Base-by-base conservation (phyloP, 1,284 basidiomycete species). In the Meira miltonrushii region DNA sequence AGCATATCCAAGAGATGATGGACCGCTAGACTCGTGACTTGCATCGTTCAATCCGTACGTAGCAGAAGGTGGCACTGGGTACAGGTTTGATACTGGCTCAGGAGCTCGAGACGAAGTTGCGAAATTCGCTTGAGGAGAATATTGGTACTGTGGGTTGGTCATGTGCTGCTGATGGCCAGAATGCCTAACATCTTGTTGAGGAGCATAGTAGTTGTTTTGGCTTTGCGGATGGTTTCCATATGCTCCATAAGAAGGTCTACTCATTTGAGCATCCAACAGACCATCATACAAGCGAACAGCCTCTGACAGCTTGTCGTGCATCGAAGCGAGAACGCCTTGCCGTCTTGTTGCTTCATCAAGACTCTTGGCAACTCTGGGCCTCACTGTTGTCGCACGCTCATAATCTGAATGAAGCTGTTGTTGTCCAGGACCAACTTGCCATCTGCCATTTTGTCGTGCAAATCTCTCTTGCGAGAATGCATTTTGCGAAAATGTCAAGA, bases 271-370 rank as follows among this genome's bases (percentile, higher is more conserved):
- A 39, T 91, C 91, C 48, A 95, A 81, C 13, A 95, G 81, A 55
- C 86, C 84, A 70, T 95, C 92, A 77, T 95, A 96, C 1, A 94
- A 81, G 66, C 88, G 87, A 47, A 96, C 91, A 0, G 90, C 91
- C 78, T 94, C 86, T 0, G 90, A 89, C 2, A 96, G 82, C 78
- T 95, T 93, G 61, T 88, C 88, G 72, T 96, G 89, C 92, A 96
- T 95, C 54, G 93, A 90, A 8, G 85, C 82, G 17, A 97, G 81
- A 73, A 91, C 71, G 86, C 88, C 83, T 80, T 92, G 88, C 84
- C 94, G 92, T 71, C 89, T 84, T 15, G 85, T 86, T 11, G 90
- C 85, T 75, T 96, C 92, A 76, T 91, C 91, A 59, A 93, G 79
- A 70, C 85, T 90, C 78, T 90, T 82, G 1, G 87, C 88, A 58